Percentiles rank a stretch among this genome's conserved stretches.
Conservation (phyloP, 768 basidiomycete genomes). For the Sutorius australiensis region DNA sequence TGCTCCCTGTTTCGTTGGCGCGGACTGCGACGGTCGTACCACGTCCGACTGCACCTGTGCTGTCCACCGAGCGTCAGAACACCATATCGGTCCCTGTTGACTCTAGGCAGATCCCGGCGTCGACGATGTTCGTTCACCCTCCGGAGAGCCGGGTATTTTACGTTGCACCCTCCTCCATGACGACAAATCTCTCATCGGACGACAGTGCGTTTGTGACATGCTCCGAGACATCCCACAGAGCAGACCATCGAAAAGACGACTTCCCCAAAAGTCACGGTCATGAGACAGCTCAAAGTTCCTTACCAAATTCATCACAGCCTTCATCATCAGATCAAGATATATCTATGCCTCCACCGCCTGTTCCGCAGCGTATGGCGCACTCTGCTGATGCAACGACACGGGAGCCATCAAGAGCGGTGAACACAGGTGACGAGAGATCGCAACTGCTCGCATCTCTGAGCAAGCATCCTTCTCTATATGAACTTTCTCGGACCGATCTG, state of each 20-base stretch:
- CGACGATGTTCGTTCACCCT: neutral
- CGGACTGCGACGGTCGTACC: slow-evolving; percentile 15
- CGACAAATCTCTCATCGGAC: slow-evolving; percentile 22
- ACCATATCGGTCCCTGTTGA: neutral
- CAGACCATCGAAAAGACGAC: slow-evolving; percentile 1
- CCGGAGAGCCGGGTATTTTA: neutral
- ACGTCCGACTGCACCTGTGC: neutral
- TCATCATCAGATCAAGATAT: slow-evolving; percentile 25
- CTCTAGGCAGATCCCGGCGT: neutral
- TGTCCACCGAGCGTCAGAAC: slow-evolving; percentile 3
- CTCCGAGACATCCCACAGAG: slow-evolving; percentile 20
- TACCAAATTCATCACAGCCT: slow-evolving; percentile 34
- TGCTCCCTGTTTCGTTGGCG: slow-evolving; percentile 12
- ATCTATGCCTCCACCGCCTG: slow-evolving; percentile 31
- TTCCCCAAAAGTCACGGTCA: slow-evolving; percentile 1
- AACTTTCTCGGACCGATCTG: slow-evolving; percentile 47
- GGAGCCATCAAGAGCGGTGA: slow-evolving; percentile 6
- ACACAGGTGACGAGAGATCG: slow-evolving; percentile 7
- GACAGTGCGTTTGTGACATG: slow-evolving; percentile 27
- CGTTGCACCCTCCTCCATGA: slow-evolving; percentile 5
- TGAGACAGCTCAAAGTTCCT: slow-evolving; percentile 13
- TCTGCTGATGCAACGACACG: slow-evolving; percentile 1
- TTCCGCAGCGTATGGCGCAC: slow-evolving; percentile 17
- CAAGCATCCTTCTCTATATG: slow-evolving; percentile 48
- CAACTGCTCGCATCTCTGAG: slow-evolving; percentile 39